These are phyloP conservation scores for Williopsis jadinii DNA, from an alignment of 1,139 yeast species.

Conservation along the genomic window DNA sequence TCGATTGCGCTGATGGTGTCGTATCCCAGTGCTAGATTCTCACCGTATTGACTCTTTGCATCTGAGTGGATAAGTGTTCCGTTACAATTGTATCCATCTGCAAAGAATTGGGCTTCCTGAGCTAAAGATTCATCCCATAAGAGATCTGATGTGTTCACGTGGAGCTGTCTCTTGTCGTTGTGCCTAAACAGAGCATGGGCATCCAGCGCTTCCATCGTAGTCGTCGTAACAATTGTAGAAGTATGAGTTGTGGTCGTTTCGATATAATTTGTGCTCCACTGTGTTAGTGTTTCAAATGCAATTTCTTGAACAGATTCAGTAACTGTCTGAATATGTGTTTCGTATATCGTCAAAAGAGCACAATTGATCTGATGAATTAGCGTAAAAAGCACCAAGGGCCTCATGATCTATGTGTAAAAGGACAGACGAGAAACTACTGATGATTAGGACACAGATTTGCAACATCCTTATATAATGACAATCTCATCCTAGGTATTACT, in stretches of 20 bases:
- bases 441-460: too few relatives aligned
- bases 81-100: constrained; percentile 42
- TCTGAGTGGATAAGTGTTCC: constrained; percentile 43
- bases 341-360: constrained; percentile 3
- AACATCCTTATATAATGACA: too few relatives aligned
- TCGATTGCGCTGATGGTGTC: constrained; percentile 39
- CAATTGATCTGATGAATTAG: background rate
- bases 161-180: constrained; percentile 42
- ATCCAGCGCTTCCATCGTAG: constrained; percentile 12
- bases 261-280: constrained; percentile 4
- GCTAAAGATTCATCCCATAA: constrained; percentile 37
- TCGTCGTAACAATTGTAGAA: constrained; percentile 20
- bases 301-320: background rate
- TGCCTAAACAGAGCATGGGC: constrained; percentile 23
- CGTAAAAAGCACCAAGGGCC: background rate
- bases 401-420: too few relatives aligned
- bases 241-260: constrained; percentile 20
- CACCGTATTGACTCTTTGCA: constrained; percentile 36
- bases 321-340: constrained; percentile 3
- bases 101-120: constrained; percentile 33
- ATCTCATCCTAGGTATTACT: too few relatives aligned
- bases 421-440: too few relatives aligned
- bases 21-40: constrained; percentile 49
- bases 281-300: constrained; percentile 4
- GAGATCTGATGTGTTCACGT: constrained; percentile 34